Percentiles rank a stretch among this genome's conserved stretches.
These are phyloP conservation scores for Phaffomyces thermotolerans DNA, from an alignment of 805 yeast genomes.

Conservation along the genomic window DNA sequence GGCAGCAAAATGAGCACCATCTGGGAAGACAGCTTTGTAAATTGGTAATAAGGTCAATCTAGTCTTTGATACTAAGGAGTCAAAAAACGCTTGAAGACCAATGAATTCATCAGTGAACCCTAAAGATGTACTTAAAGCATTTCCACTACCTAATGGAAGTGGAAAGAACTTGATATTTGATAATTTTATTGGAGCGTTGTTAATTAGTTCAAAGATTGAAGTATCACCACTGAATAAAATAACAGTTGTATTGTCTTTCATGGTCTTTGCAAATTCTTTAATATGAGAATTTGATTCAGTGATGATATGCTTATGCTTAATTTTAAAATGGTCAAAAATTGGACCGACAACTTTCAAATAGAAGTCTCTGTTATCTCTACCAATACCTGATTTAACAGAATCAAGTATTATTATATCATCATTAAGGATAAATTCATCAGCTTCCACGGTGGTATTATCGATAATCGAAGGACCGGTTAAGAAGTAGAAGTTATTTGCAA, in stretches of 20 bases:
- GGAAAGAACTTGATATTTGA: slow-evolving; percentile 20
- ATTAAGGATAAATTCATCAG: no score
- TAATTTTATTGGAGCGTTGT: slow-evolving; percentile 26
- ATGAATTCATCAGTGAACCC: slow-evolving; percentile 30
- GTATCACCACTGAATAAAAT: slow-evolving; percentile 83
- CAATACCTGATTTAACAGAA: slow-evolving; percentile 31
- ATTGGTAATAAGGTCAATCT: slow-evolving; percentile 23
- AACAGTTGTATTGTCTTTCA: slow-evolving; percentile 33
- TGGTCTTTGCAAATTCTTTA: slow-evolving; percentile 28
- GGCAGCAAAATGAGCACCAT: slow-evolving; percentile 10
- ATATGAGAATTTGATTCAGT: slow-evolving; percentile 38
- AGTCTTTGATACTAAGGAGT: neutral
- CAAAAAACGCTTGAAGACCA: slow-evolving; percentile 32
- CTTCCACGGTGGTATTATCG: no score
- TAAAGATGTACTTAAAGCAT: slow-evolving; percentile 64
- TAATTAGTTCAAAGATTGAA: slow-evolving; percentile 68
- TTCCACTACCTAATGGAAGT: slow-evolving; percentile 83
- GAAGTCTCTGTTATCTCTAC: slow-evolving; percentile 30
- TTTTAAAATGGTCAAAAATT: slow-evolving; percentile 31
- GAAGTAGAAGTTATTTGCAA: neutral
- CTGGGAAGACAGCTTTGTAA: slow-evolving; percentile 27
- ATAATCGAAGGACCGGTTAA: no score
- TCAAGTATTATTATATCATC: slow-evolving; percentile 25
- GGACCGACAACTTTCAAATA: slow-evolving; percentile 41
- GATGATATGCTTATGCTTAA: slow-evolving; percentile 34